A percentile compares a stretch with the other conserved stretches of the same genome.
phyloP scores from a whole-genome alignment of 2,329 filamentous ascomycete genomes.

The Colletotrichum sublineola region DNA sequence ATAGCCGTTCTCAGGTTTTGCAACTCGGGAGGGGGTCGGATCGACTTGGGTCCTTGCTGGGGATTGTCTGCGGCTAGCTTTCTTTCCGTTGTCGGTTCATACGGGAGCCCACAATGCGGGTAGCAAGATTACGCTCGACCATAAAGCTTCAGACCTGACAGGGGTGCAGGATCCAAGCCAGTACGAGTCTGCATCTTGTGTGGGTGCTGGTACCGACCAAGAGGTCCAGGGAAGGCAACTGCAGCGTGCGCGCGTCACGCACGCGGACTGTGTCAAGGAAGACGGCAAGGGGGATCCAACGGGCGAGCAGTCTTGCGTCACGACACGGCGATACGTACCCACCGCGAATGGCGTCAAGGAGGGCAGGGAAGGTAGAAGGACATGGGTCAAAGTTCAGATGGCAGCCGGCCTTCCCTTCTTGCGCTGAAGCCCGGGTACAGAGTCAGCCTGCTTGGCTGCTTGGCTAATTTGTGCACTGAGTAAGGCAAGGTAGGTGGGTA shows the following conservation, averaged over 20 bases:
- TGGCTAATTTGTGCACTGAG: background rate
- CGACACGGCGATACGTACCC: conserved; percentile 7
- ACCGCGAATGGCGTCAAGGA: conserved; percentile 24
- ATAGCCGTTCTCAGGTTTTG: conserved; percentile 33
- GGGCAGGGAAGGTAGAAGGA: conserved; percentile 24
- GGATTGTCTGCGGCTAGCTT: conserved; percentile 42
- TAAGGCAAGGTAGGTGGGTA: too few relatives aligned
- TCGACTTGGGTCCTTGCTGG: conserved; percentile 41
- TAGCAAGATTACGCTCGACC: conserved; percentile 42
- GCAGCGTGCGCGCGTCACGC: conserved; percentile 11
- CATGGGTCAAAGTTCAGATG: conserved; percentile 42
- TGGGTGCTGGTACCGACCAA: background rate
- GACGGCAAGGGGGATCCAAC: conserved; percentile 36
- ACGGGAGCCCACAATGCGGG: conserved; percentile 41
- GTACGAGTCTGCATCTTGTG: conserved; percentile 22
- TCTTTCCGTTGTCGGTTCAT: conserved; percentile 43
- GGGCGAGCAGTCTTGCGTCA: conserved; percentile 15
- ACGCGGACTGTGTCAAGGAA: conserved; percentile 30
- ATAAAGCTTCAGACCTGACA: conserved; percentile 40
- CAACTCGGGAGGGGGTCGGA: conserved; percentile 37
- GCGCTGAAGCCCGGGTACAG: conserved; percentile 26
- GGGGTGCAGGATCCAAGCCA: conserved; percentile 33
- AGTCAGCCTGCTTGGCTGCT: conserved; percentile 14
- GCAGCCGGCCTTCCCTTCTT: conserved; percentile 35
- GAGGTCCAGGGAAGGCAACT: conserved; percentile 15